These are phyloP conservation scores for Lipomyces chichibuensis DNA, from an alignment of 805 yeast species.

Conservation along the genomic window DNA sequence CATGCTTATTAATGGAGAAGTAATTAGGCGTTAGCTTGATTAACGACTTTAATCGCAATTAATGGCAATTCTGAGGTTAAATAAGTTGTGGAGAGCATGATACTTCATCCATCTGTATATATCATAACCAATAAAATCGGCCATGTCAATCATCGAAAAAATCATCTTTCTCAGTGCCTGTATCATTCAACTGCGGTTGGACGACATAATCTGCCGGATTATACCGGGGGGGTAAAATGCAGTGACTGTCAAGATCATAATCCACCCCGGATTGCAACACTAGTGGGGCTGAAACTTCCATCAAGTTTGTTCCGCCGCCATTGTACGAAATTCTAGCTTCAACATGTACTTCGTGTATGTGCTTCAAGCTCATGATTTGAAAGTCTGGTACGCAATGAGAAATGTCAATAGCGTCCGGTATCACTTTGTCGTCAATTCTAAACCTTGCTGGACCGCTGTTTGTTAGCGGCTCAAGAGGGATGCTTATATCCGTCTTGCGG, in stretches of 20 bases:
- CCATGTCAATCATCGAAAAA: background rate
- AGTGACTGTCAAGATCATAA: constrained; percentile 13
- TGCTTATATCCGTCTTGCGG: background rate
- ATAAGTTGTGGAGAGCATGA: too few species aligned
- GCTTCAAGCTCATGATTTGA: constrained; percentile 11
- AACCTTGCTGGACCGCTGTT: background rate
- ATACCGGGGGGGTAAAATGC: constrained; percentile 22
- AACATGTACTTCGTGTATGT: constrained; percentile 6
- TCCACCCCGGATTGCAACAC: constrained; percentile 12
- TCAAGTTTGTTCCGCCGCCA: constrained; percentile 10
- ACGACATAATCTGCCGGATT: background rate
- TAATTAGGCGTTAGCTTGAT: too few species aligned
- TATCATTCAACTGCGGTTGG: background rate
- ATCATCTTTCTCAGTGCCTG: background rate
- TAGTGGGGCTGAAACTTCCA: constrained; percentile 5
- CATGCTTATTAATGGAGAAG: too few species aligned
- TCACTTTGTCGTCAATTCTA: background rate
- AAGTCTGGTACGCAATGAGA: constrained; percentile 13
- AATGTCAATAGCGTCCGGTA: background rate
- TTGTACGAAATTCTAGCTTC: constrained; percentile 13
- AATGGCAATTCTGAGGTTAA: too few species aligned
- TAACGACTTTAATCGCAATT: too few species aligned
- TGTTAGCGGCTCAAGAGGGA: background rate
- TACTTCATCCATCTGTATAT: too few species aligned
- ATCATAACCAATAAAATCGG: too few species aligned